phyloP scores from a whole-genome alignment of 495 filamentous ascomycete genomes.

The Hypomontagnella monticulosa region DNA sequence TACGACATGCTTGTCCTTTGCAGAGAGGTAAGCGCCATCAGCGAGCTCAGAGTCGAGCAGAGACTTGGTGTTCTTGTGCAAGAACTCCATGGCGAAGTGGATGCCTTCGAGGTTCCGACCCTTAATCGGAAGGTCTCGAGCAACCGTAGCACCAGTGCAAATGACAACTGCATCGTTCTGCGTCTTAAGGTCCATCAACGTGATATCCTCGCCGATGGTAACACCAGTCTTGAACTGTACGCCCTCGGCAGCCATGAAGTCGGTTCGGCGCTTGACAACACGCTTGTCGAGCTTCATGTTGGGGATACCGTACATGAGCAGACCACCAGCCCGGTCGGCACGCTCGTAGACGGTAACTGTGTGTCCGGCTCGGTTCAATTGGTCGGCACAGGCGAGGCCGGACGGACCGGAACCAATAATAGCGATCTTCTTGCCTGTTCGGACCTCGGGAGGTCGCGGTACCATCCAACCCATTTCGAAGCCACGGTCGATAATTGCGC shows the following conservation, averaged over 20 bases:
- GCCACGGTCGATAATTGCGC: conserved; percentile 98
- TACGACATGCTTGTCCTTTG: conserved; percentile 95
- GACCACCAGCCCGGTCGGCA: conserved; percentile 88
- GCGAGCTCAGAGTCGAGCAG: conserved; percentile 90
- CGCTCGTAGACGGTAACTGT: conserved; percentile 95
- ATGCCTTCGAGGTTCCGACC: conserved; percentile 92
- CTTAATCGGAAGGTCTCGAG: conserved; percentile 93
- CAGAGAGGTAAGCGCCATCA: conserved; percentile 92
- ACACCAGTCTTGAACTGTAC: conserved; percentile 82
- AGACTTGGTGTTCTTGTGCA: conserved; percentile 98
- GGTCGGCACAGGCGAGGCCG: conserved; percentile 91
- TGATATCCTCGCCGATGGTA: conserved; percentile 81
- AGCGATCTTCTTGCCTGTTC: conserved; percentile 90
- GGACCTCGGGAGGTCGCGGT: conserved; percentile 78
- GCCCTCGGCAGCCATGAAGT: conserved; percentile 96
- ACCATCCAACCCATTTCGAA: conserved; percentile 99
- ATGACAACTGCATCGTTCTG: conserved; percentile 89
- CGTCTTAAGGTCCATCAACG: conserved; percentile 77
- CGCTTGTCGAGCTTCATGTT: conserved; percentile 99
- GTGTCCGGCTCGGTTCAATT: conserved; percentile 95
- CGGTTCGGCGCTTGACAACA: conserved; percentile 92
- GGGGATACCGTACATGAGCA: conserved; percentile 98
- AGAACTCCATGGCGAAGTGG: conserved; percentile 98
- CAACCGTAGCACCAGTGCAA: conserved; percentile 96
- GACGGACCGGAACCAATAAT: conserved; percentile 95